Evolutionary conservation across 176 grass and related monocot genomes (phyloP).

Genomic region (Saccharum officinarum): DNA sequence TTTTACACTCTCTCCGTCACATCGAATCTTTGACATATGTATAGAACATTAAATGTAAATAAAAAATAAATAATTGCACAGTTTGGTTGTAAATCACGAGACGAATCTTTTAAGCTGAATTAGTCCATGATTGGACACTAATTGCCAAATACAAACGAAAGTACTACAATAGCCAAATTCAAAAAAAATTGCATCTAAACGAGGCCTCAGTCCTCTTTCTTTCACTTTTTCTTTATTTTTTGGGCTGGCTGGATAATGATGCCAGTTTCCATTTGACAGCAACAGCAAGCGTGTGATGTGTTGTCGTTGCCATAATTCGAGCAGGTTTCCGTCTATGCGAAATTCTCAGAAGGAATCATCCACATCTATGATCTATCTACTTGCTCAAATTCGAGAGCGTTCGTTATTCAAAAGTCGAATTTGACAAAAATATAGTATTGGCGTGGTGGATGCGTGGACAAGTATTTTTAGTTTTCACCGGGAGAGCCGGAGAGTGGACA

Average conservation of each 20-base stretch:
- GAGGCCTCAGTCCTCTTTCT: neutral
- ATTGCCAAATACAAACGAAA: too few relatives aligned
- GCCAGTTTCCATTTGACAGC: neutral
- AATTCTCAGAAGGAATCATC: neutral
- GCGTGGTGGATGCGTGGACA: neutral
- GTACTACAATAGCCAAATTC: too few relatives aligned
- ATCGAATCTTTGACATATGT: too few relatives aligned
- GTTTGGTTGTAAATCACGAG: too few relatives aligned
- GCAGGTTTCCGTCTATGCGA: neutral
- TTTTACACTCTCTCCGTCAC: too few relatives aligned
- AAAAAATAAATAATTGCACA: too few relatives aligned
- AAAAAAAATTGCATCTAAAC: too few relatives aligned
- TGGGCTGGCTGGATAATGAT: neutral
- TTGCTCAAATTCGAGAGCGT: neutral
- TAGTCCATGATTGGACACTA: too few relatives aligned
- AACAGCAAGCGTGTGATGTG: neutral
- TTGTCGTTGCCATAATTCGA: neutral
- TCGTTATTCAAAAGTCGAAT: neutral
- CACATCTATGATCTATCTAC: neutral
- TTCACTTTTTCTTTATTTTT: neutral
- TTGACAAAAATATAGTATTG: neutral
- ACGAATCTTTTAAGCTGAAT: too few relatives aligned
- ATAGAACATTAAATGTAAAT: too few relatives aligned
- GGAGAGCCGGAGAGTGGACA: neutral
- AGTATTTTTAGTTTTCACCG: neutral